Evolutionary conservation across 345 rosid genomes (phyloP).

Genomic region (Eucalyptus pauciflora): DNA sequence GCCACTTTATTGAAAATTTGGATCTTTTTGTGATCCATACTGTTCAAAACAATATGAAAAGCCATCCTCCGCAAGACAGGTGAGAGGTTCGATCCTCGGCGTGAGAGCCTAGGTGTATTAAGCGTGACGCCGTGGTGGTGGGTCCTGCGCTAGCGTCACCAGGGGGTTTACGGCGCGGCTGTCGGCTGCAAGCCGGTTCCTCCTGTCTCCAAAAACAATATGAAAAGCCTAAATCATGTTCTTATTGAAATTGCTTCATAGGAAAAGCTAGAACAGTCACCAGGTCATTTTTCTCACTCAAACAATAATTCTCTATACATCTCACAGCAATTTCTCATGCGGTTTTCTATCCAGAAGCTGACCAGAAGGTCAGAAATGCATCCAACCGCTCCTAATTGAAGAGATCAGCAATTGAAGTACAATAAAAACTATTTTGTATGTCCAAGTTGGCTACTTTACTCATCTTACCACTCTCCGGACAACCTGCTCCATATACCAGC

Average conservation of each 20-base stretch:
- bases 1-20: rapidly evolving
- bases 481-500: rapidly evolving
- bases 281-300: rapidly evolving
- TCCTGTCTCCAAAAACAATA: too few species aligned
- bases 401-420: background rate
- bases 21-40: rapidly evolving
- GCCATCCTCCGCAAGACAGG: too few species aligned
- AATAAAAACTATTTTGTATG: background rate
- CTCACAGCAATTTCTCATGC: background rate
- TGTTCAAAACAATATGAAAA: background rate
- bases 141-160: too few species aligned
- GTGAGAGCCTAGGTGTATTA: too few species aligned
- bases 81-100: too few species aligned
- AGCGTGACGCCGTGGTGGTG: too few species aligned
- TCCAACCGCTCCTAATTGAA: background rate
- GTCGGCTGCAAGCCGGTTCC: too few species aligned
- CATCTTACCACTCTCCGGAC: background rate
- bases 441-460: background rate
- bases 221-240: background rate
- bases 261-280: background rate
- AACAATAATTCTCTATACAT: background rate
- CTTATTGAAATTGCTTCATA: rapidly evolving
- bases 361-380: background rate
- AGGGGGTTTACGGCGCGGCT: too few species aligned
- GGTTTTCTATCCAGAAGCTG: rapidly evolving